phyloP scores from a whole-genome alignment of 2,329 filamentous ascomycete genomes.

The Xylariaceae sp. region DNA sequence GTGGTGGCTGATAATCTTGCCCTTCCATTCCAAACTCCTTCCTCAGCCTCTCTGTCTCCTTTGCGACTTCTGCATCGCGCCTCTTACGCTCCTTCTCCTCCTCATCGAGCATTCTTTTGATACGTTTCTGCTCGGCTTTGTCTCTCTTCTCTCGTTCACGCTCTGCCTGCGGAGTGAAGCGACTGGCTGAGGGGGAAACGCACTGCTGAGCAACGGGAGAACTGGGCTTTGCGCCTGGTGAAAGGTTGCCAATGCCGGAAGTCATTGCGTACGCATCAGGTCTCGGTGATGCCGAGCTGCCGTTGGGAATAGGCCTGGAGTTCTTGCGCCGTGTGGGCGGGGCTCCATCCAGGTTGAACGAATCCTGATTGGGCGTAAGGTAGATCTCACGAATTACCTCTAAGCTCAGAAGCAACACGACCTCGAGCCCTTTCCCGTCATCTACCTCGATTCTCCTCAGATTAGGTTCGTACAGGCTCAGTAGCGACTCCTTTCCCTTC shows the following conservation, averaged over 20 bases:
- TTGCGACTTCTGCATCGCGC: constrained; percentile 60
- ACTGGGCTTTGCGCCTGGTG: constrained; percentile 34
- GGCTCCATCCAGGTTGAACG: constrained; percentile 68
- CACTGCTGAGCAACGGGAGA: constrained; percentile 25
- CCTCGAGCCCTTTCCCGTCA: constrained; percentile 87
- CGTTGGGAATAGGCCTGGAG: constrained; percentile 35
- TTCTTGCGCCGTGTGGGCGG: constrained; percentile 37
- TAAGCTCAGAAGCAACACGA: constrained; percentile 65
- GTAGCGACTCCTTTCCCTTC: constrained; percentile 51
- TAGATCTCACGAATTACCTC: constrained; percentile 64
- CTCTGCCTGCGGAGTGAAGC: constrained; percentile 57
- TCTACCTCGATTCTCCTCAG: constrained; percentile 86
- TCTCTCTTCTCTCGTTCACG: constrained; percentile 56
- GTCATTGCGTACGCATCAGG: constrained; percentile 34
- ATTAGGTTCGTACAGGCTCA: constrained; percentile 93
- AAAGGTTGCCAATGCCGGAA: constrained; percentile 41
- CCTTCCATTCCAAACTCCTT: constrained; percentile 61
- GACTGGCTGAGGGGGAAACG: constrained; percentile 63
- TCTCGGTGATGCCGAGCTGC: constrained; percentile 22
- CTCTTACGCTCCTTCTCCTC: constrained; percentile 59
- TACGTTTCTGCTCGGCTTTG: constrained; percentile 50
- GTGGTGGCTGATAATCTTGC: constrained; percentile 35
- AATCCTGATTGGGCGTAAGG: constrained; percentile 61
- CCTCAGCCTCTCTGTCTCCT: constrained; percentile 77
- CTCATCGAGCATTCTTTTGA: constrained; percentile 62